Evolutionary conservation across 2,329 filamentous ascomycete genomes (phyloP), one percentile per base, ranked within the genome.

Genomic region (Metarhizium guizhouense): DNA sequence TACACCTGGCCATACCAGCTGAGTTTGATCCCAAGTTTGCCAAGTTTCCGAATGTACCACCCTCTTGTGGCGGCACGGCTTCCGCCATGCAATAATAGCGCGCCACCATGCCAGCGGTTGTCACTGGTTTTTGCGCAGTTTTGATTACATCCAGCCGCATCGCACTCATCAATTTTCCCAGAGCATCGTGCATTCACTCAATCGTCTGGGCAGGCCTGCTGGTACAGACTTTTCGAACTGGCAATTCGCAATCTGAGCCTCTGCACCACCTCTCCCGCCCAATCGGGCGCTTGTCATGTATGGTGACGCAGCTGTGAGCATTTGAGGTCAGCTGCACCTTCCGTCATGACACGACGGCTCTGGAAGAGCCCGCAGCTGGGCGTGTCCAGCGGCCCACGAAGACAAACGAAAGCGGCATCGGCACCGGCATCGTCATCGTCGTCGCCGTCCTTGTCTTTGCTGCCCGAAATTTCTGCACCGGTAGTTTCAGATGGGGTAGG

Each of bases 261-360:
- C 25, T 42, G 13, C 40, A 14, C 40, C 40, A 5, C n/a, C 42
- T 11, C 8, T 3, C 42, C n/a, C 7, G n/a, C 1, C 42, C 20
- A 14, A 30, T 30, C 14, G 45, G 49, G 8, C 38, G 8, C 38
- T 40, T 51, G 40, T n/a, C 55, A 54, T 18, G 45, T 42, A 48
- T 36, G 38, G 56, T 53, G 50, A 52, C 32, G 53, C 53, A 45
- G 20, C 32, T 29, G 38, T 25, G 32, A 56, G 51, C 48, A 45
- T 16, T 16, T 38, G 42, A 51, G 40, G 52, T 47, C 51, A 29
- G 25, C 53, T 30, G 48, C 53, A 36, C 53, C 52, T 57, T 52
- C 52, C 56, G 54, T 29, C 47, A 59, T 59, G 60, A 57, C 57
- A 25, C 56, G 59, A 53, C 56, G 57, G 51, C 53, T 59, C 34